These are phyloP conservation scores for Violaceomyces palustris DNA, from an alignment of 1,284 basidiomycete genomes.

Conservation along the genomic window DNA sequence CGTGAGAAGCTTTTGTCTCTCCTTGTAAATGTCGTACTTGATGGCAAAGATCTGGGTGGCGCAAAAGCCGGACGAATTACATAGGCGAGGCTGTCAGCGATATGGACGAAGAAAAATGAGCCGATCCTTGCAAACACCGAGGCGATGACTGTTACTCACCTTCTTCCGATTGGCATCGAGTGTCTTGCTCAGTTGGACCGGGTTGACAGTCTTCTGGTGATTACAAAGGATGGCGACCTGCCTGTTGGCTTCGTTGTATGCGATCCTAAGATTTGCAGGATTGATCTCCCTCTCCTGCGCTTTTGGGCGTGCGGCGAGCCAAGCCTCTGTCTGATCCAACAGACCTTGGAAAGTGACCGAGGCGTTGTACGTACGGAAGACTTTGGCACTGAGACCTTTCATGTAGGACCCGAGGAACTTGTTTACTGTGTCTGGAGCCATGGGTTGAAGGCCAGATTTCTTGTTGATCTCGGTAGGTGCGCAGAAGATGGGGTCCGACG, in stretches of 20 bases:
- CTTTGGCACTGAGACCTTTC: slow-evolving; percentile 50
- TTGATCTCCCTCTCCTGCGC: slow-evolving; percentile 44
- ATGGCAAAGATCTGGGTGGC: slow-evolving; percentile 44
- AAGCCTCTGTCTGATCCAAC: slow-evolving; percentile 48
- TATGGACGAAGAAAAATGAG: background rate
- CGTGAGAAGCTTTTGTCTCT: slow-evolving; percentile 49
- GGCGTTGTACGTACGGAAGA: slow-evolving; percentile 53
- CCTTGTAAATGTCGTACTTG: slow-evolving; percentile 50
- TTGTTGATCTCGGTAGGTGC: slow-evolving; percentile 20
- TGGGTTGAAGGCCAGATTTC: slow-evolving; percentile 31
- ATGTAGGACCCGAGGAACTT: slow-evolving; percentile 49
- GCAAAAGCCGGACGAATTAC: no score
- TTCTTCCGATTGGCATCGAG: slow-evolving; percentile 38
- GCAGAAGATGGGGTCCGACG: slow-evolving; percentile 81
- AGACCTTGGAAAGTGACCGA: slow-evolving; percentile 52
- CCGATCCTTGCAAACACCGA: background rate
- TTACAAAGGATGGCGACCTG: slow-evolving; percentile 52
- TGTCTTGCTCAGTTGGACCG: slow-evolving; percentile 35
- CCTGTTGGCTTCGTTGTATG: slow-evolving; percentile 51
- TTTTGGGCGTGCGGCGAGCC: slow-evolving; percentile 40
- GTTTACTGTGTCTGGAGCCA: slow-evolving; percentile 44
- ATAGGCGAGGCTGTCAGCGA: no score
- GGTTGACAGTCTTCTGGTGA: slow-evolving; percentile 52
- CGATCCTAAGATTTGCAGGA: slow-evolving; percentile 41
- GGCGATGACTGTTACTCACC: no score